Evolutionary conservation across 2,329 filamentous ascomycete genomes (phyloP).

Genomic region (Endocalyx cinctus): DNA sequence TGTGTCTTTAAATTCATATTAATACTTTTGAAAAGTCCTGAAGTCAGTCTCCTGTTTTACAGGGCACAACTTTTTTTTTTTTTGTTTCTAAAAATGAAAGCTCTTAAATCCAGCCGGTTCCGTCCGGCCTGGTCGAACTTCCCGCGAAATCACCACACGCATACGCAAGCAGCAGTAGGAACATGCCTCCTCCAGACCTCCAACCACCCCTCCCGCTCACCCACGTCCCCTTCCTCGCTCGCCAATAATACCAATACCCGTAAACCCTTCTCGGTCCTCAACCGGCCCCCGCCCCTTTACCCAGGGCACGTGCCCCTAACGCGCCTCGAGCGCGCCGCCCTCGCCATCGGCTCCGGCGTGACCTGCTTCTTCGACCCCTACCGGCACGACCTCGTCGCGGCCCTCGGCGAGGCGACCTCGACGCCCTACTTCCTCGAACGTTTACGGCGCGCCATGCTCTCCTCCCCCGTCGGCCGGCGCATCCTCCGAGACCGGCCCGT

Average conservation of each 20-base stretch:
- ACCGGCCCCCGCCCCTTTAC: slow-evolving; percentile 82
- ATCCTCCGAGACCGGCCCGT: slow-evolving; percentile 88
- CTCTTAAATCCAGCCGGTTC: slow-evolving; percentile 14
- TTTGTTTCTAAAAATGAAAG: slow-evolving; percentile 16
- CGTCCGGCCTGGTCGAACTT: no score
- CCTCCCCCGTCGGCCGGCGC: slow-evolving; percentile 74
- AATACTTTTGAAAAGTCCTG: not conserved
- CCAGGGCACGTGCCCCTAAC: slow-evolving; percentile 89
- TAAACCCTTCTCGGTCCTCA: slow-evolving; percentile 73
- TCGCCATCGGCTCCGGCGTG: slow-evolving; percentile 62
- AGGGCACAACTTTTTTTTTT: not conserved
- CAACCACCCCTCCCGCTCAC: not conserved
- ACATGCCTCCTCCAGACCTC: no score
- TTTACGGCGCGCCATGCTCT: slow-evolving; percentile 88
- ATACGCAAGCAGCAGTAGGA: no score
- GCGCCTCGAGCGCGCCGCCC: slow-evolving; percentile 64
- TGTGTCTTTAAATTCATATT: no score
- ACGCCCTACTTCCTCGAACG: slow-evolving; percentile 93
- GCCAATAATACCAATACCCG: no score
- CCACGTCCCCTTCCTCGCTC: not conserved
- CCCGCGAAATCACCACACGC: no score
- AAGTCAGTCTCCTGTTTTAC: no score
- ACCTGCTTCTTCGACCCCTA: slow-evolving; percentile 68
- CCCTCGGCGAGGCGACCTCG: slow-evolving; percentile 89
- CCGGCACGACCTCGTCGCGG: slow-evolving; percentile 86